These are phyloP conservation scores for Saccharomycopsis babjevae DNA, from an alignment of 805 yeast genomes.

Conservation along the genomic window DNA sequence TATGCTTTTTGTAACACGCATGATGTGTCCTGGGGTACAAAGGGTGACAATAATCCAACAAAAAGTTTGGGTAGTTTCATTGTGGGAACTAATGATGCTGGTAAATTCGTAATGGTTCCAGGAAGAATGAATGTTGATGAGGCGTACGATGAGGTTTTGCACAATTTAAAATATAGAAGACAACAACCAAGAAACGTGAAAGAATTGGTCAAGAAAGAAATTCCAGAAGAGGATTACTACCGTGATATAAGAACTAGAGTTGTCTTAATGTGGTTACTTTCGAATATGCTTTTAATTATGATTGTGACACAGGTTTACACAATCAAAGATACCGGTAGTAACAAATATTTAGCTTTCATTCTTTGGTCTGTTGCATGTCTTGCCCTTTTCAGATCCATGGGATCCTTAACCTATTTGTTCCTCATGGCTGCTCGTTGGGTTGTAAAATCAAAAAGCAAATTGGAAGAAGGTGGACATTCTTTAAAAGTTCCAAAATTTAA, in stretches of 20 bases:
- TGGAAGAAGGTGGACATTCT: slow-evolving; percentile 27
- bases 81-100: slow-evolving; percentile 68
- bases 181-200: slow-evolving; percentile 44
- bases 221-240: slow-evolving; percentile 69
- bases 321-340: slow-evolving; percentile 53
- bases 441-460: slow-evolving; percentile 31
- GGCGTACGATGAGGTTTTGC: slow-evolving; percentile 65
- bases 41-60: slow-evolving; percentile 75
- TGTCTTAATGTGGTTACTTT: slow-evolving; percentile 87
- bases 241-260: slow-evolving; percentile 91
- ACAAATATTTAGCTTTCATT: slow-evolving; percentile 72
- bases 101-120: slow-evolving; percentile 71
- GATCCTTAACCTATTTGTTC: slow-evolving; percentile 62
- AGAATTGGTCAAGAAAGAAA: slow-evolving; percentile 28
- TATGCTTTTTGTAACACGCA: slow-evolving; percentile 97
- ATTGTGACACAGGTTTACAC: slow-evolving; percentile 75
- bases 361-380: slow-evolving; percentile 88
- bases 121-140: slow-evolving; percentile 69
- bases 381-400: slow-evolving; percentile 72
- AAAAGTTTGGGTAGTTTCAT: slow-evolving; percentile 72
- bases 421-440: slow-evolving; percentile 30
- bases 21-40: slow-evolving; percentile 99
- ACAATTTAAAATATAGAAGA: slow-evolving; percentile 62
- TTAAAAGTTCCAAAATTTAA: slow-evolving; percentile 17
- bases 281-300: slow-evolving; percentile 75